Evolutionary conservation across 2,329 filamentous ascomycete genomes (phyloP).

Genomic region (Aspergillus novofumigatus): DNA sequence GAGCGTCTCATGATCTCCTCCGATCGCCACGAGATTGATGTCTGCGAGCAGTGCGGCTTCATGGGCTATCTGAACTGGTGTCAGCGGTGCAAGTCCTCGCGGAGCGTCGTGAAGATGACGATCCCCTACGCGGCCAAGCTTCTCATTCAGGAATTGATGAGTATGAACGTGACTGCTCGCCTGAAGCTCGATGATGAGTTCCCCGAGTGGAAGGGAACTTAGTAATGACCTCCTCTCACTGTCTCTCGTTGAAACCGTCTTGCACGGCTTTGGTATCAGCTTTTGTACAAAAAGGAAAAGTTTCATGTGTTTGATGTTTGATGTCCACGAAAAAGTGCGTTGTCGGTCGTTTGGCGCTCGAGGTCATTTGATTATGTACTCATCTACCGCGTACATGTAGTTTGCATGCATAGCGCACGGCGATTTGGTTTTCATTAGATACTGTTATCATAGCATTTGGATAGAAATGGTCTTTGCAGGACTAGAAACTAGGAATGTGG

Average conservation of each 20-base stretch:
- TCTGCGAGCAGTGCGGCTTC: conserved; percentile 89
- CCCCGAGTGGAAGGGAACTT: conserved; percentile 49
- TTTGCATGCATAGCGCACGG: conserved; percentile 23
- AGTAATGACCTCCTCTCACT: conserved; percentile 1
- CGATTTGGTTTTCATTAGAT: conserved; percentile 7
- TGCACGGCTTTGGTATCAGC: not conserved
- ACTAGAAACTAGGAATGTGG: not conserved
- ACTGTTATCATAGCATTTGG: not conserved
- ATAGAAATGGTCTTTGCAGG: not conserved
- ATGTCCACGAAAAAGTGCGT: not conserved
- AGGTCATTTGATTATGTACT: not conserved
- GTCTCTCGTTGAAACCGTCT: not conserved
- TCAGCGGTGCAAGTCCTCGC: conserved; percentile 81
- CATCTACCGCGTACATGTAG: conserved; percentile 7
- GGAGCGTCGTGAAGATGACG: conserved; percentile 83
- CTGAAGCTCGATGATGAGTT: conserved; percentile 94
- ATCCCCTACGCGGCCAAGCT: conserved; percentile 98
- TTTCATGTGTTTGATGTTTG: not conserved
- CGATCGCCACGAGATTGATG: conserved; percentile 85
- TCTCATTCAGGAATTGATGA: conserved; percentile 90
- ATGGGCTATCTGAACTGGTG: conserved; percentile 97
- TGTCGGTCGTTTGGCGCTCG: conserved; percentile 3
- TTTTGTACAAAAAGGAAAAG: not conserved
- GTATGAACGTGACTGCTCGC: conserved; percentile 96
- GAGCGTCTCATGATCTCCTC: conserved; percentile 93